phyloP scores from a whole-genome alignment of 129 eudicot genomes.

The Escallonia herrerae region DNA sequence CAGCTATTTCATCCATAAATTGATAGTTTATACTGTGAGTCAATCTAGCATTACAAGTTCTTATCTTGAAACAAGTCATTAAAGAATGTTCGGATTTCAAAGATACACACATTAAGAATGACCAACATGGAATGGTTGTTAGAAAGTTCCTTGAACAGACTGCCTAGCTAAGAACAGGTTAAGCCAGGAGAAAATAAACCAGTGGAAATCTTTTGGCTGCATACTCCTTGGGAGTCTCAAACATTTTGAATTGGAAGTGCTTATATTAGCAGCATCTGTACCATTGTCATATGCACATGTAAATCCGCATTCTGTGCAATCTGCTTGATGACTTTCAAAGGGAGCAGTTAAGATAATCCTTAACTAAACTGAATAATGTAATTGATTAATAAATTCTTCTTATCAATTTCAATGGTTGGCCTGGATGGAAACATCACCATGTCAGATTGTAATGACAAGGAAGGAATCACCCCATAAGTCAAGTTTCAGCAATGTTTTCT shows the following conservation, averaged over 20 bases:
- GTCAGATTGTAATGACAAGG: conserved; percentile 9
- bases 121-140: background rate
- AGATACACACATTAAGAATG: background rate
- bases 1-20: too few relatives aligned
- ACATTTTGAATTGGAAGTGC: conserved; percentile 28
- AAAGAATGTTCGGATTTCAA: background rate
- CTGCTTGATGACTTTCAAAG: conserved; percentile 36
- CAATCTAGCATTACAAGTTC: too few relatives aligned
- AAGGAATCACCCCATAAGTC: conserved; percentile 4
- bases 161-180: conserved; percentile 4
- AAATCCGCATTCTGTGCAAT: conserved; percentile 38
- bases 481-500: conserved; percentile 4
- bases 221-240: conserved; percentile 41
- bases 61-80: too few relatives aligned
- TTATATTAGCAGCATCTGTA: background rate
- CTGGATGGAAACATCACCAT: background rate
- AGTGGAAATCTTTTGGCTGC: conserved; percentile 24
- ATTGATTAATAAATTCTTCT: background rate
- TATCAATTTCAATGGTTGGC: background rate
- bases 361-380: conserved; percentile 5
- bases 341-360: conserved; percentile 41
- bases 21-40: too few relatives aligned
- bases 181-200: conserved; percentile 7
- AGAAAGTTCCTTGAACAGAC: conserved; percentile 7
- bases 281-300: conserved; percentile 37